Base-by-base conservation (phyloP, 2,329 filamentous ascomycete species). In the Neoascochyta sp. region DNA sequence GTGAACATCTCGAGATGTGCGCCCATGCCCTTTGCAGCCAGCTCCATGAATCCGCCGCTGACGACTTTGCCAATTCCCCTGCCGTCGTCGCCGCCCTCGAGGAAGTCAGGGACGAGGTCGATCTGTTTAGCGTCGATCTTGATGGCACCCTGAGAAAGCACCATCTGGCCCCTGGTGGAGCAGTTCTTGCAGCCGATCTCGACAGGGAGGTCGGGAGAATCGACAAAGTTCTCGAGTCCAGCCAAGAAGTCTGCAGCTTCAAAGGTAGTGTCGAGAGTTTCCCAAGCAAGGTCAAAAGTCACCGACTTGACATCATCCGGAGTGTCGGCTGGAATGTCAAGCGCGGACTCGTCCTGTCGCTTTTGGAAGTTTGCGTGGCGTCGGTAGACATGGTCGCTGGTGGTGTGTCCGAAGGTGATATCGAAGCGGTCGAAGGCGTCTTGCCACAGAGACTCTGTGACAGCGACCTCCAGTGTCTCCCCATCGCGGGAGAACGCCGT, bases 141-240 rank as follows among this genome's bases (percentile, higher is more conserved):
- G 39, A 58, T 52, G 9, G 45, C 38, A 17, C 58, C 59, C 18
- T 58, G 47, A 1, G 52, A 51, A 7, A 65, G 51, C 3, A 50
- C 38, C 9, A 65, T 28, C 12, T 39, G 46, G 5, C 61, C 62
- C 5, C 36, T 45, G 3, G 56, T 53, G 6, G 53, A 48, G 36
- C 62, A 65, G 15, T 57, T 55, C 36, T 58, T 62, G 43, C 62
- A 65, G 9, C 52, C 52, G n/a, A 64, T 32, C 10, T 53, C 54
- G 19, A 59, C 22, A 1, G 57, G 55, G 2, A 52, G 17, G 16
- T 44, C 32, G 8, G 52, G 51, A 5, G 49, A 16, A 7, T 36
- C 22, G 7, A 44, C 19, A 8, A 43, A 7, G 5, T 27, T 27
- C 13, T 36, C 36, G 4, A 56, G 27, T 2, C 40, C 39, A 3